These are phyloP conservation scores for Nigrospora osmanthi DNA, from an alignment of 2,329 filamentous ascomycete genomes.

Conservation along the genomic window DNA sequence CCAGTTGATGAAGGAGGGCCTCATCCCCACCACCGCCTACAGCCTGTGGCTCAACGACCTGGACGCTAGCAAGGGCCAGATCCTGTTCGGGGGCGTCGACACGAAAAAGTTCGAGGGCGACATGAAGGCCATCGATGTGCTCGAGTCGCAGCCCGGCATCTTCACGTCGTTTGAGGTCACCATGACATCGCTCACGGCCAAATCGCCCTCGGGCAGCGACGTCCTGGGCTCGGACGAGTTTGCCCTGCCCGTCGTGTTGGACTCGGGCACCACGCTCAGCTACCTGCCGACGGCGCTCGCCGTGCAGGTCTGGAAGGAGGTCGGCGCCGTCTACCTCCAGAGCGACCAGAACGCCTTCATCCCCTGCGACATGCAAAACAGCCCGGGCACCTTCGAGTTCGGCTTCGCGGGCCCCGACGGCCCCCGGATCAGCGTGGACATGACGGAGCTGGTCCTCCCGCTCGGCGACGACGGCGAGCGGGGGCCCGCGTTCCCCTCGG, in stretches of 20 bases:
- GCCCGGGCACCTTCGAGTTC: conserved; percentile 44
- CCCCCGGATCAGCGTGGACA: conserved; percentile 40
- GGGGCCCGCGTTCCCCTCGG: conserved; percentile 26
- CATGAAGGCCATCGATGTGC: conserved; percentile 53
- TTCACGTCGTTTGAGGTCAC: conserved; percentile 40
- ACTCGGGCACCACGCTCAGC: conserved; percentile 59
- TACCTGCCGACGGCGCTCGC: conserved; percentile 58
- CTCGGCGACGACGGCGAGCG: conserved; percentile 18
- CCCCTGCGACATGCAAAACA: conserved; percentile 38
- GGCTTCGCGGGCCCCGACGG: conserved; percentile 40
- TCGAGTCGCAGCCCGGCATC: conserved; percentile 27
- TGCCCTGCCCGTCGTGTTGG: conserved; percentile 55
- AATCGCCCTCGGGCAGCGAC: conserved; percentile 41
- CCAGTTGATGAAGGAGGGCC: conserved; percentile 51
- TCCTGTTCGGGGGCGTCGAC: conserved; percentile 77
- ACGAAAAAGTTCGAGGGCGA: conserved; percentile 63
- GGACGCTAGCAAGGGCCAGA: conserved; percentile 55
- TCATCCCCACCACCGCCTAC: conserved; percentile 62
- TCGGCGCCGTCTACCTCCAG: conserved; percentile 39
- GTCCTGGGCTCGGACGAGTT: conserved; percentile 30
- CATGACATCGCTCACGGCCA: conserved; percentile 38
- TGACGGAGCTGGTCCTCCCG: conserved; percentile 49
- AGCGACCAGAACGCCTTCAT: conserved; percentile 33
- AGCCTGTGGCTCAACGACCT: conserved; percentile 61
- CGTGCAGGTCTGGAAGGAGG: conserved; percentile 42